phyloP scores from a whole-genome alignment of 306 rosid species.

The Albizia julibrissin region DNA sequence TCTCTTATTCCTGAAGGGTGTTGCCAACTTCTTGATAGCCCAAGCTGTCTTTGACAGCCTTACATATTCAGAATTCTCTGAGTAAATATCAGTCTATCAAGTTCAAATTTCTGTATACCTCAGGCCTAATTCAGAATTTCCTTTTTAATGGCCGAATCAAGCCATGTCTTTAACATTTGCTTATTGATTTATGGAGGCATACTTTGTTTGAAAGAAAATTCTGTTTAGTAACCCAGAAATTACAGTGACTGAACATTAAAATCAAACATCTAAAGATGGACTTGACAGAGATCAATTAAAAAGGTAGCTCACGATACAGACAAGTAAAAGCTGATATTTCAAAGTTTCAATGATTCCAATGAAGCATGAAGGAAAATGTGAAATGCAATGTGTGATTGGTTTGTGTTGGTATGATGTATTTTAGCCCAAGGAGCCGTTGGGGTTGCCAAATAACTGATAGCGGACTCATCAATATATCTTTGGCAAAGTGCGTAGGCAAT shows the following conservation, averaged over 20 bases:
- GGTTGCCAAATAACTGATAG: slow-evolving; percentile 84
- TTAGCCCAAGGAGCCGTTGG: slow-evolving; percentile 94
- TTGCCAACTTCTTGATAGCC: not conserved
- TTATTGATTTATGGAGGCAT: not conserved
- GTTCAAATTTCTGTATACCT: too few species aligned
- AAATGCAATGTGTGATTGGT: not conserved
- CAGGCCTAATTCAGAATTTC: not conserved
- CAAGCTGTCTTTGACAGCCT: not conserved
- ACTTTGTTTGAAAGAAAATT: not conserved
- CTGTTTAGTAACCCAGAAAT: not conserved
- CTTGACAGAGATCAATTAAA: not conserved
- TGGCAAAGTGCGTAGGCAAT: slow-evolving; percentile 70
- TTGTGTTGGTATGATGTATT: not conserved
- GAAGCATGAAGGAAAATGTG: not conserved
- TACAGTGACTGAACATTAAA: not conserved
- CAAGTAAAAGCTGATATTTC: not conserved
- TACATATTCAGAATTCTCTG: too few species aligned
- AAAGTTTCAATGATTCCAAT: slow-evolving; percentile 4
- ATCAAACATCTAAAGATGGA: not conserved
- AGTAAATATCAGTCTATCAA: too few species aligned
- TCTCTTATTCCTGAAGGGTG: not conserved
- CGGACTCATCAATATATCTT: slow-evolving; percentile 69
- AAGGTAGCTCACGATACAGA: not conserved
- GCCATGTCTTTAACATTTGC: not conserved
- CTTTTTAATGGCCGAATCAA: not conserved